Evolutionary conservation across 1,284 basidiomycete species (phyloP).

Genomic region (Athelia psychrophila): DNA sequence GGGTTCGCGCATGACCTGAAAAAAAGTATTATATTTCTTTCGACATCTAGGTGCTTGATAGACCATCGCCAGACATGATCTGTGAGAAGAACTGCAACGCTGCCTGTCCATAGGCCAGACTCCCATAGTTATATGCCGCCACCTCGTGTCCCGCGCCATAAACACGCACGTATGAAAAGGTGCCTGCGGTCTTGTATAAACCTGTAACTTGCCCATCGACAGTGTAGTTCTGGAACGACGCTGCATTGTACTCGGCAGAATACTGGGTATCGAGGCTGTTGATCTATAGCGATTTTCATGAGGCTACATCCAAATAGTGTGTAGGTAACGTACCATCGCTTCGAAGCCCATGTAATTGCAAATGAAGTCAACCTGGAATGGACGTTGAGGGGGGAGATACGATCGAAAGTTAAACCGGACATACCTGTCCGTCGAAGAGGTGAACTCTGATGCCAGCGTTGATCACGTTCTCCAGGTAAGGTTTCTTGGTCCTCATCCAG

Average conservation of each 20-base stretch:
- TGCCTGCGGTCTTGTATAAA: constrained; percentile 58
- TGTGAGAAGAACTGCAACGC: constrained; percentile 28
- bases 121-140: constrained; percentile 37
- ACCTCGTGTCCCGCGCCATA: constrained; percentile 48
- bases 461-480: constrained; percentile 55
- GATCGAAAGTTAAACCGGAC: too few species aligned
- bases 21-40: too few species aligned
- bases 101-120: constrained; percentile 22
- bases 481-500: constrained; percentile 60
- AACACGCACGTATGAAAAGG: constrained; percentile 57
- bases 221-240: constrained; percentile 45
- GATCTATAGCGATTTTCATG: constrained; percentile 34
- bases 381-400: too few species aligned
- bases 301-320: constrained; percentile 2
- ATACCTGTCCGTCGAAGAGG: constrained; percentile 38
- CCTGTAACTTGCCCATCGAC: constrained; percentile 49
- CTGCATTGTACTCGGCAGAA: constrained; percentile 31
- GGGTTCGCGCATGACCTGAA: too few species aligned
- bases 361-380: constrained; percentile 45
- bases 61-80: constrained; percentile 18
- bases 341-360: constrained; percentile 44
- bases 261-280: constrained; percentile 41
- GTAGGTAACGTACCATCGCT: constrained; percentile 45
- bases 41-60: background rate
- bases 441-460: constrained; percentile 54